phyloP scores from a whole-genome alignment of 352 stramenopile genomes.

The Plasmopara muralis region DNA sequence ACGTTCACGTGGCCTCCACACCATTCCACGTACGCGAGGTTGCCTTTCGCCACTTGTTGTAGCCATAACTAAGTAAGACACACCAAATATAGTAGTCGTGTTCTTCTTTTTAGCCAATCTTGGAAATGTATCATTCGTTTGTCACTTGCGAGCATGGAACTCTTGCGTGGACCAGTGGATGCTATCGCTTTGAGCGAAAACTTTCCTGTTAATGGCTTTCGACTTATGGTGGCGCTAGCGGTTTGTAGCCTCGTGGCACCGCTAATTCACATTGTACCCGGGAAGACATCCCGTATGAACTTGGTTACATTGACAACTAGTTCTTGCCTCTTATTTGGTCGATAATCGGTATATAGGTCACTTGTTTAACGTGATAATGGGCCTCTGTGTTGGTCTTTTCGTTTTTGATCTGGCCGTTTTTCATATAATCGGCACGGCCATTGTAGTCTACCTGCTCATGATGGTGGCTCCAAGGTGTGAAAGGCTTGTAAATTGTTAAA shows the following conservation, averaged over 20 bases:
- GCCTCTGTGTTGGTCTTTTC: constrained; percentile 58
- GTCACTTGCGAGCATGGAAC: constrained; percentile 34
- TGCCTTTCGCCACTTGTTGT: too few species aligned
- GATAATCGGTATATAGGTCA: constrained; percentile 37
- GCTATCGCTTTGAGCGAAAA: constrained; percentile 54
- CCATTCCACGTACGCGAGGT: too few species aligned
- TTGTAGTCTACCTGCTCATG: constrained; percentile 67
- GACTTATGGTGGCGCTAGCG: constrained; percentile 65
- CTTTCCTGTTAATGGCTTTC: constrained; percentile 73
- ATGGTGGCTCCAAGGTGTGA: constrained; percentile 48
- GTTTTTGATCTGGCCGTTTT: constrained; percentile 77
- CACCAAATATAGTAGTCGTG: too few species aligned
- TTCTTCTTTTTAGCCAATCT: too few species aligned
- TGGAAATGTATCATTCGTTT: constrained; percentile 5
- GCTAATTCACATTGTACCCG: constrained; percentile 47
- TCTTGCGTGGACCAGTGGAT: constrained; percentile 61
- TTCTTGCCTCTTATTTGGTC: constrained; percentile 1
- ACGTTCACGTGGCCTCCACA: too few species aligned
- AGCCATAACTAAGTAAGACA: too few species aligned
- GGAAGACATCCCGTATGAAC: constrained; percentile 52
- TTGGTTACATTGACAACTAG: background rate
- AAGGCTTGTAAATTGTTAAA: background rate
- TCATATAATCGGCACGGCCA: constrained; percentile 56
- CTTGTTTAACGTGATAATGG: constrained; percentile 59
- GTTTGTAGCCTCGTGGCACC: constrained; percentile 62